These are phyloP conservation scores for Smallanthus sonchifolius DNA, from an alignment of 129 eudicot species.

Conservation along the genomic window DNA sequence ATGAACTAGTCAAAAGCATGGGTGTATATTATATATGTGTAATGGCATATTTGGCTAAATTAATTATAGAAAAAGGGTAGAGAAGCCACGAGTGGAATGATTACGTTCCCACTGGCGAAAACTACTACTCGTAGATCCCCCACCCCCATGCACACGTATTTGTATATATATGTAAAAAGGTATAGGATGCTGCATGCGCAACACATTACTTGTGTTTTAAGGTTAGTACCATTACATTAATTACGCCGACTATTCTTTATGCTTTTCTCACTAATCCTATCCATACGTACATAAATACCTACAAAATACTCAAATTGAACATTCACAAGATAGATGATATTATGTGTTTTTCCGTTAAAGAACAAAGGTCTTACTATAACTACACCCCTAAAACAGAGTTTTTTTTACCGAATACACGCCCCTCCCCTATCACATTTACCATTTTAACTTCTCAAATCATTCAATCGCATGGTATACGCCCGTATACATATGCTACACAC, in stretches of 20 bases:
- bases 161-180: slow-evolving; percentile 16
- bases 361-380: too few relatives aligned
- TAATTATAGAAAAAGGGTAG: slow-evolving; percentile 12
- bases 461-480: too few relatives aligned
- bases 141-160: slow-evolving; percentile 34
- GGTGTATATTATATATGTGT: neutral
- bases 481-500: too few relatives aligned
- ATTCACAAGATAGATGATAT: neutral
- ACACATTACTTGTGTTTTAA: slow-evolving; percentile 32
- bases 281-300: neutral
- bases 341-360: too few relatives aligned
- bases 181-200: slow-evolving; percentile 35
- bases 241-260: slow-evolving; percentile 22
- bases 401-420: too few relatives aligned
- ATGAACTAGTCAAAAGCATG: neutral
- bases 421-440: too few relatives aligned
- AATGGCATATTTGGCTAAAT: slow-evolving; percentile 24
- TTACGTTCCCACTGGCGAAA: slow-evolving; percentile 35
- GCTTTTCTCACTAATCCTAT: neutral
- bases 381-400: too few relatives aligned
- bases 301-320: neutral
- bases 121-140: slow-evolving; percentile 16
- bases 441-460: too few relatives aligned
- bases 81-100: slow-evolving; percentile 40
- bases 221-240: slow-evolving; percentile 11